Conservation (phyloP, 208 protist genomes). For the Trypanosoma mega region DNA sequence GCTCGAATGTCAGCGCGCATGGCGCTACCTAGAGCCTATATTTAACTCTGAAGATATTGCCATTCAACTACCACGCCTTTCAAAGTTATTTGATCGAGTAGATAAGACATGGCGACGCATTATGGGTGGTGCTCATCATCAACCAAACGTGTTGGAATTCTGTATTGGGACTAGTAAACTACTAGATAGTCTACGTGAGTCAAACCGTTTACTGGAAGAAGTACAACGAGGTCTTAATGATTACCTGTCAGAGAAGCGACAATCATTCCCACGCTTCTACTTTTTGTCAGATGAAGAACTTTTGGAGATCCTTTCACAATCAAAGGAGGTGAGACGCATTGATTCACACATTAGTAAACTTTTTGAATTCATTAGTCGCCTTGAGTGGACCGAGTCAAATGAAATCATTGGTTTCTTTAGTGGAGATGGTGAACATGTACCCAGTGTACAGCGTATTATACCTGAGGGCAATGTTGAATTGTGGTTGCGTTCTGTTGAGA, state of each 20-base stretch:
- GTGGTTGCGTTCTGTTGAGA: constrained; percentile 95
- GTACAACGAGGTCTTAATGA: constrained; percentile 97
- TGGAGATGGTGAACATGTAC: constrained; percentile 92
- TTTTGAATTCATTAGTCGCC: constrained; percentile 92
- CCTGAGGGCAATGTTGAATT: constrained; percentile 95
- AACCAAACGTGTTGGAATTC: constrained; percentile 93
- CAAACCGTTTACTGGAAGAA: constrained; percentile 94
- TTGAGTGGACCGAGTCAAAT: constrained; percentile 79
- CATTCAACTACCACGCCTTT: constrained; percentile 92
- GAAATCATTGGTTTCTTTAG: constrained; percentile 93
- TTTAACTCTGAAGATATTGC: constrained; percentile 96
- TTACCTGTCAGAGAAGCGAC: constrained; percentile 96
- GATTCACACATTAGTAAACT: constrained; percentile 95
- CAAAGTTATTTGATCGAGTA: constrained; percentile 95
- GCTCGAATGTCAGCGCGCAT: constrained; percentile 94
- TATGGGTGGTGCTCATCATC: constrained; percentile 82
- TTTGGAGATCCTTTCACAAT: constrained; percentile 96
- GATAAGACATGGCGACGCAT: constrained; percentile 95
- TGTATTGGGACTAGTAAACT: constrained; percentile 93
- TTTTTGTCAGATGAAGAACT: constrained; percentile 94
- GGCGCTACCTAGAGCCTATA: constrained; percentile 98
- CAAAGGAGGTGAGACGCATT: constrained; percentile 94
- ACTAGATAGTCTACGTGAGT: constrained; percentile 92
- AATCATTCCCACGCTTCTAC: constrained; percentile 94
- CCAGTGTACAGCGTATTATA: constrained; percentile 75